Percentiles rank a stretch among this genome's conserved stretches.
Evolutionary conservation across 1,139 yeast species (phyloP).

Genomic region (Zygoascus meyerae): DNA sequence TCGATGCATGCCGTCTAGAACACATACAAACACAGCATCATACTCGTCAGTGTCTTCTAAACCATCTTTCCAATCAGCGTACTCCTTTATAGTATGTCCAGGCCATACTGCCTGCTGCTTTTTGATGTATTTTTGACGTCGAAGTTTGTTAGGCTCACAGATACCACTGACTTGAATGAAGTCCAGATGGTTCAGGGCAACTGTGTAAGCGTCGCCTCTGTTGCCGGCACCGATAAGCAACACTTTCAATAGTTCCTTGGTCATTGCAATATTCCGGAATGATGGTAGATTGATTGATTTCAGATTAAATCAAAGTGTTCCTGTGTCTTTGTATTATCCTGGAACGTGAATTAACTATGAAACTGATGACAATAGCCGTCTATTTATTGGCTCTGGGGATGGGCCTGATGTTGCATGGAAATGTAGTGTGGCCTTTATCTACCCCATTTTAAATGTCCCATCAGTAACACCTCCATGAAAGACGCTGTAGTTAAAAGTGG

Average conservation of each 20-base stretch:
- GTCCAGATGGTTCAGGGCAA: conserved; percentile 19
- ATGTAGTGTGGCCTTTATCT: too few relatives aligned
- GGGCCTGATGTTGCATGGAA: too few relatives aligned
- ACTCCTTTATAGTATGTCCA: conserved; percentile 16
- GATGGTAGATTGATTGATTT: too few relatives aligned
- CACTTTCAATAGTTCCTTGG: conserved; percentile 14
- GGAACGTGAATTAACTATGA: too few relatives aligned
- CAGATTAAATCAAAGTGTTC: too few relatives aligned
- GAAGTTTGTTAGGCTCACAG: conserved; percentile 20
- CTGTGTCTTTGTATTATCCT: too few relatives aligned
- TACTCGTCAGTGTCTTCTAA: conserved; percentile 18
- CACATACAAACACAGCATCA: conserved; percentile 24
- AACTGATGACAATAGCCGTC: too few relatives aligned
- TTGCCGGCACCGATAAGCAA: conserved; percentile 25
- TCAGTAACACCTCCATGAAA: too few relatives aligned
- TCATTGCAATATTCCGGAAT: conserved; percentile 10
- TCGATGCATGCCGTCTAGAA: conserved; percentile 25
- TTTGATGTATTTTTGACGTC: conserved; percentile 17
- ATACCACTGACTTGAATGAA: conserved; percentile 22
- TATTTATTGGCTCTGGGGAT: too few relatives aligned
- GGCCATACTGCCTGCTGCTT: conserved; percentile 6
- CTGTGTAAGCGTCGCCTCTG: conserved; percentile 24
- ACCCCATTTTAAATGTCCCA: too few relatives aligned
- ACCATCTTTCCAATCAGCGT: conserved; percentile 21
- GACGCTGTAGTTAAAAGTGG: too few relatives aligned